Evolutionary conservation across 73 alveolate species (phyloP).

Genomic region (Paramecium octaurelia): DNA sequence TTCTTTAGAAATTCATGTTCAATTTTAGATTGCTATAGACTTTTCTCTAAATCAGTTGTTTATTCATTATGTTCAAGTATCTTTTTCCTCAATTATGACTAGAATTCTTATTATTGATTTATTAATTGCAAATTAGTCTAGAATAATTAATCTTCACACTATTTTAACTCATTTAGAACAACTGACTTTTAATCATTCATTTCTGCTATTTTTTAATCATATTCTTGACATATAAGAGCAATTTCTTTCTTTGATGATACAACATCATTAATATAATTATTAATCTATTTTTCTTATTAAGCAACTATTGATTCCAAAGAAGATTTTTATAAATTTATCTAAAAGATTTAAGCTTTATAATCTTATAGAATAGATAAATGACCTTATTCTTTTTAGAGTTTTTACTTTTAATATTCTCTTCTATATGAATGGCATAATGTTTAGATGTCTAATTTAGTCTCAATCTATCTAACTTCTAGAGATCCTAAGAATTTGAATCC

Average conservation of each 20-base stretch:
- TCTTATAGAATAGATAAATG: not conserved
- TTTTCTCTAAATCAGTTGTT: not conserved
- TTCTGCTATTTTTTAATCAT: not conserved
- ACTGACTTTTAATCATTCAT: not conserved
- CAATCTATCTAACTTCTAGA: not conserved
- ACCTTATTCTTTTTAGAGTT: not conserved
- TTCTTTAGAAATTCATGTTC: not conserved
- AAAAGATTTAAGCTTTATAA: not conserved
- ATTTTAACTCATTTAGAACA: not conserved
- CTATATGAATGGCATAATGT: conserved; percentile 4
- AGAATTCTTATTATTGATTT: not conserved
- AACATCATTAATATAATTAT: not conserved
- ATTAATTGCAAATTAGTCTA: not conserved
- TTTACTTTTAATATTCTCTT: not conserved
- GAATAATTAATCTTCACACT: conserved; percentile 34
- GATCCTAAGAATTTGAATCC: not conserved
- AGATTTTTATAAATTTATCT: not conserved
- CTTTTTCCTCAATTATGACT: not conserved
- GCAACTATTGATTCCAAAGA: not conserved
- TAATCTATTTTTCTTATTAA: conserved; percentile 6
- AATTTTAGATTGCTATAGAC: not conserved
- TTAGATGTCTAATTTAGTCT: not conserved
- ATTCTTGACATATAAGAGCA: not conserved
- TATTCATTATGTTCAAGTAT: not conserved
- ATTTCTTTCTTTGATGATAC: conserved; percentile 4